Evolutionary conservation across 208 protist species (phyloP).

Genomic region (Leptomonas seymouri): DNA sequence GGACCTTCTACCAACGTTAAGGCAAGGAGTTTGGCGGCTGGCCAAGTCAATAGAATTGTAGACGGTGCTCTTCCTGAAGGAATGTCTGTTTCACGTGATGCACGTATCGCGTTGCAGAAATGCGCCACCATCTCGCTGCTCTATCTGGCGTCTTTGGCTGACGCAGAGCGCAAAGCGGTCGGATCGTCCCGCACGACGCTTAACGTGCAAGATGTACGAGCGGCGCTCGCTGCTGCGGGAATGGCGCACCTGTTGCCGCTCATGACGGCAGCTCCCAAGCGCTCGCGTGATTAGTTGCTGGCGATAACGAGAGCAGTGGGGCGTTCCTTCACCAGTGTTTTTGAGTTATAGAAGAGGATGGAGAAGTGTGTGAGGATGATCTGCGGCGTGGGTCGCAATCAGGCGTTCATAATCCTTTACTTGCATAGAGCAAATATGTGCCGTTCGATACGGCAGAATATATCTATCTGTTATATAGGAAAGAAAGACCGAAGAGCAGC

Average conservation of each 20-base stretch:
- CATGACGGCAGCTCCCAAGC: conserved; percentile 57
- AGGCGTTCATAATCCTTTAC: no score
- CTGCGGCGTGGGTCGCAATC: no score
- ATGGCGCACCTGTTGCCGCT: conserved; percentile 69
- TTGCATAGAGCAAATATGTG: no score
- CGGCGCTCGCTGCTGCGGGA: conserved; percentile 66
- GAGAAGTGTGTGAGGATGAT: no score
- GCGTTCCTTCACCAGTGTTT: no score
- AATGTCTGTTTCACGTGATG: conserved; percentile 68
- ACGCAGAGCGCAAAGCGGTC: conserved; percentile 54
- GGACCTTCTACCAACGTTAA: conserved; percentile 2
- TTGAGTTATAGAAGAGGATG: no score
- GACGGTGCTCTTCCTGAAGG: conserved; percentile 57
- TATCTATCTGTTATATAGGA: no score
- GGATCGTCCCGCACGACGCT: conserved; percentile 63
- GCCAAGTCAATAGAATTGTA: conserved; percentile 73
- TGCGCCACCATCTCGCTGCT: conserved; percentile 66
- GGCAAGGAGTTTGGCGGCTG: conserved; percentile 59
- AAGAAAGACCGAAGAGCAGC: no score
- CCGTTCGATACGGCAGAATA: no score
- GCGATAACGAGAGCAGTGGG: no score
- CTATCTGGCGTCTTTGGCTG: conserved; percentile 76
- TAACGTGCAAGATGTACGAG: conserved; percentile 63
- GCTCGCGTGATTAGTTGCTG: conserved; percentile 28
- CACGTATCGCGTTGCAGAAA: conserved; percentile 80